A percentile compares a stretch with the other conserved stretches of the same genome.
Evolutionary conservation across 192 early-diverging fungal species (phyloP).

Genomic region (Ramicandelaber brevisporus): DNA sequence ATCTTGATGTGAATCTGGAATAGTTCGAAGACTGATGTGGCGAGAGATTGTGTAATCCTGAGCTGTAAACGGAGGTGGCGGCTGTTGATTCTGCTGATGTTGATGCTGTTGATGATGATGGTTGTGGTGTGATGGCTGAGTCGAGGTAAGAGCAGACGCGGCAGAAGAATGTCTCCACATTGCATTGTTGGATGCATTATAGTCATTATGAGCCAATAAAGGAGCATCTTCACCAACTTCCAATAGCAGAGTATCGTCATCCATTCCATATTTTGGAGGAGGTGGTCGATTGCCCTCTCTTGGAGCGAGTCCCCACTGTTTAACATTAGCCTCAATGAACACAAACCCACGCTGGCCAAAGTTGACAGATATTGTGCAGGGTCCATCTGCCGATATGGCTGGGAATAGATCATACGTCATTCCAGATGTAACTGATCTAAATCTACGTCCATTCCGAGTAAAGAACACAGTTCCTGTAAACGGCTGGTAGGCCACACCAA

Average conservation of each 20-base stretch:
- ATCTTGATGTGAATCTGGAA: no score
- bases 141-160: no score
- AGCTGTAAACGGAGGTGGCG: no score
- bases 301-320: slow-evolving; percentile 14
- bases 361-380: slow-evolving; percentile 12
- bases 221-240: no score
- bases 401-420: slow-evolving; percentile 43
- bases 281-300: slow-evolving; percentile 13
- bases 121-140: no score
- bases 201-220: no score
- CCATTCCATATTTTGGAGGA: slow-evolving; percentile 9
- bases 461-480: slow-evolving; percentile 48
- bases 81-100: no score
- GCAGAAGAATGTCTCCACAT: no score
- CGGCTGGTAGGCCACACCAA: slow-evolving; percentile 54
- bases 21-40: no score
- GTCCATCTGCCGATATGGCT: slow-evolving; percentile 15
- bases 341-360: slow-evolving; percentile 15
- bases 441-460: slow-evolving; percentile 42
- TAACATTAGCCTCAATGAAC: slow-evolving; percentile 15
- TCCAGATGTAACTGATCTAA: slow-evolving; percentile 40
- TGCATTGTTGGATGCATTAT: no score
- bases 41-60: no score
- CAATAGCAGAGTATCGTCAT: neutral
- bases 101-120: no score